Conservation (phyloP, 1,139 yeast genomes). For the Kazachstania sp. region DNA sequence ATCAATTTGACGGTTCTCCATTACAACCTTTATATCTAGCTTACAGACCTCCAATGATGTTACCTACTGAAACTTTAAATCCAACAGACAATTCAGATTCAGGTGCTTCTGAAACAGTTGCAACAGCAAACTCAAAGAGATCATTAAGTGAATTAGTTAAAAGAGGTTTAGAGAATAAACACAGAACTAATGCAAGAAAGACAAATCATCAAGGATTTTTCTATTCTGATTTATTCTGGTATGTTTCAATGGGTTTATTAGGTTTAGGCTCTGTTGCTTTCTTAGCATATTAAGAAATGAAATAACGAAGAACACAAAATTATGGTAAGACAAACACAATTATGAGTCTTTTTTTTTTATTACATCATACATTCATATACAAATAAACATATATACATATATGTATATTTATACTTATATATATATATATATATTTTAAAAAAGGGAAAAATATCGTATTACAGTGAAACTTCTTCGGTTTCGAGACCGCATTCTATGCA, state of each 20-base stretch:
- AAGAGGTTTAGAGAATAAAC: constrained; percentile 71
- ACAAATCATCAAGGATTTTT: constrained; percentile 8
- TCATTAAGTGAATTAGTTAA: constrained; percentile 44
- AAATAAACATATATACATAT: neutral
- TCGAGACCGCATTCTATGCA: constrained; percentile 83
- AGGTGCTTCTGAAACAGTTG: constrained; percentile 31
- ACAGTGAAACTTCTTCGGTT: constrained; percentile 51
- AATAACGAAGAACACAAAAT: neutral
- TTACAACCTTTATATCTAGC: constrained; percentile 86
- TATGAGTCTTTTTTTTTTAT: constrained; percentile 2
- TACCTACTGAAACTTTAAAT: constrained; percentile 84
- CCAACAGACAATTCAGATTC: constrained; percentile 51
- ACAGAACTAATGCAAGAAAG: constrained; percentile 58
- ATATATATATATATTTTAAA: neutral
- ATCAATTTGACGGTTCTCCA: constrained; percentile 72
- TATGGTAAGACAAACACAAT: neutral
- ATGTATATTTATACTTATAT: neutral
- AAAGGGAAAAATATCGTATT: constrained; percentile 15
- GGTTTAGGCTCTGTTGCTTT: constrained; percentile 27
- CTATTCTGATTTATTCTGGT: constrained; percentile 22
- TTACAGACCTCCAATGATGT: constrained; percentile 90
- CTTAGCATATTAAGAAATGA: constrained; percentile 9
- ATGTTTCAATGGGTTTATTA: constrained; percentile 21
- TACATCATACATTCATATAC: neutral
- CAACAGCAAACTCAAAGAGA: constrained; percentile 17